These are phyloP conservation scores for Aspergillus ibericus DNA, from an alignment of 2,329 filamentous ascomycete species.

Conservation along the genomic window DNA sequence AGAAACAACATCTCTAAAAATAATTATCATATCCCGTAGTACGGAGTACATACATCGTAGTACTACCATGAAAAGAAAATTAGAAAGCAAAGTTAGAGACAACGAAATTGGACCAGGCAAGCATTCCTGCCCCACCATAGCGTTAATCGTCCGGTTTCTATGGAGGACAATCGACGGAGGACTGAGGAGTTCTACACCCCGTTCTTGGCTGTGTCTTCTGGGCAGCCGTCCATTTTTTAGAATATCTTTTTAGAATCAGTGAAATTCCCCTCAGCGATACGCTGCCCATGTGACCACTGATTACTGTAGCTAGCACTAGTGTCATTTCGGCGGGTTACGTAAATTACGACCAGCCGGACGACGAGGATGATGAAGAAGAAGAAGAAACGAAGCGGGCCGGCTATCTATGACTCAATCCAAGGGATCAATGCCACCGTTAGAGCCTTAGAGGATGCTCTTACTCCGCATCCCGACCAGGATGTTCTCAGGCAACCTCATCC, in stretches of 20 bases:
- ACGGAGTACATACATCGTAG: too few species aligned
- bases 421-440: background rate
- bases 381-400: background rate
- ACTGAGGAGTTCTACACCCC: background rate
- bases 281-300: background rate
- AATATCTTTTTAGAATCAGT: background rate
- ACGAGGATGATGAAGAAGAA: background rate
- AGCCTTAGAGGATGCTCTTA: background rate
- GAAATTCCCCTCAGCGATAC: background rate
- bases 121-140: background rate
- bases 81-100: background rate
- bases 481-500: slow-evolving; percentile 5
- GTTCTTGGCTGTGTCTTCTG: background rate
- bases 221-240: background rate
- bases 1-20: background rate
- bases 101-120: background rate
- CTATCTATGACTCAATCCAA: background rate
- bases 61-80: background rate
- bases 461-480: slow-evolving; percentile 5
- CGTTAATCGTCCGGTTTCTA: background rate
- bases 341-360: background rate
- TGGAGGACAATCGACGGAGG: background rate
- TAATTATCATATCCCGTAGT: background rate
- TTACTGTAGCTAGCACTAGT: background rate
- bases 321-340: background rate